Evolutionary conservation across 2,329 filamentous ascomycete genomes (phyloP).

Genomic region (Aspergillus fumigatus): DNA sequence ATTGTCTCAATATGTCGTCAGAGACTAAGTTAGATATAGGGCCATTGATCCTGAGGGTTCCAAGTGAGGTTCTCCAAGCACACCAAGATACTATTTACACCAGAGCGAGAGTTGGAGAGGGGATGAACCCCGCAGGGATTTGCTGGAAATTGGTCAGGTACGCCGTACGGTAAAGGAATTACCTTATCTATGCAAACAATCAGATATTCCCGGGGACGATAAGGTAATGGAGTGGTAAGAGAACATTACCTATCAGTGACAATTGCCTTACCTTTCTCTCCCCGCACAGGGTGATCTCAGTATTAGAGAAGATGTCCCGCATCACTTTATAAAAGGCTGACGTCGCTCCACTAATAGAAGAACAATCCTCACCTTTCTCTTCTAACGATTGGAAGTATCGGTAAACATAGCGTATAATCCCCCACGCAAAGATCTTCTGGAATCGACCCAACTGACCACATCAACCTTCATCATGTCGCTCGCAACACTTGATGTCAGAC

Average conservation of each 20-base stretch:
- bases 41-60: background rate
- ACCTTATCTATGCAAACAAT: background rate
- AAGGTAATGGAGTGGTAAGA: background rate
- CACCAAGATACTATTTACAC: background rate
- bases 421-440: background rate
- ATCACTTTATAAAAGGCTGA: background rate
- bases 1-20: background rate
- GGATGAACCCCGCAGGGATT: background rate
- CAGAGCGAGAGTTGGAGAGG: no score
- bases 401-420: background rate
- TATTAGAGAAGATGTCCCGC: background rate
- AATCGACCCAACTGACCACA: background rate
- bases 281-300: background rate
- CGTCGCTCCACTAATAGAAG: background rate
- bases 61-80: background rate
- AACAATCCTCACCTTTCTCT: background rate
- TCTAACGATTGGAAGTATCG: background rate
- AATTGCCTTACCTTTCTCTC: background rate
- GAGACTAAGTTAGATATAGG: background rate
- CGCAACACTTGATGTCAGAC: background rate
- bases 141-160: background rate
- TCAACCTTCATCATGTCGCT: background rate
- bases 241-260: background rate
- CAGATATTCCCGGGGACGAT: background rate
- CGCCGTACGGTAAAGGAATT: background rate